These are phyloP conservation scores for Borealophlyctis nickersoniae DNA, from an alignment of 192 early-diverging fungal genomes.

Conservation along the genomic window DNA sequence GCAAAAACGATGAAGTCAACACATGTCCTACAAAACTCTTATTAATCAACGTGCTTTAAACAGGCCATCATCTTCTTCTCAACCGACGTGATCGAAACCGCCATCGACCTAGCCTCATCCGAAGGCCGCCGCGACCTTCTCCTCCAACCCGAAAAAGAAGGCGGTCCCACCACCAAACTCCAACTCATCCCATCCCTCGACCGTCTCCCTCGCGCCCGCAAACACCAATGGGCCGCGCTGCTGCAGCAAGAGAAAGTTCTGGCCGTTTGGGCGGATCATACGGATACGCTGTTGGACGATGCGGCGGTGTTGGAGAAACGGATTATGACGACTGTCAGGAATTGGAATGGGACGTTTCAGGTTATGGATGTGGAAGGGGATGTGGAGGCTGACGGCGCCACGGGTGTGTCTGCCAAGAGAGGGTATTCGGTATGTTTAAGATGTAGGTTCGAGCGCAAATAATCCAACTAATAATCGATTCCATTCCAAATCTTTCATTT, in stretches of 20 bases:
- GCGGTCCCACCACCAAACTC: neutral
- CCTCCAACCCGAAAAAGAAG: neutral
- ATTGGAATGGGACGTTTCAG: too few species aligned
- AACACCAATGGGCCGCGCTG: neutral
- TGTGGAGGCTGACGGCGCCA: too few species aligned
- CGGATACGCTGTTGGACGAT: neutral
- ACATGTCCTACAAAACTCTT: too few species aligned
- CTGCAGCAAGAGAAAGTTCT: neutral
- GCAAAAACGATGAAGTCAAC: too few species aligned
- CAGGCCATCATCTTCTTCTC: neutral
- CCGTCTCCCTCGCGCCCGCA: neutral
- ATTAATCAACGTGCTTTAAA: neutral
- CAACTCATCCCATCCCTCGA: neutral
- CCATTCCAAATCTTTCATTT: too few species aligned
- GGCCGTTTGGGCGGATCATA: neutral
- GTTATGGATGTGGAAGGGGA: too few species aligned
- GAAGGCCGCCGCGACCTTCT: neutral
- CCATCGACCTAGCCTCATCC: neutral
- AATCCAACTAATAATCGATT: too few species aligned
- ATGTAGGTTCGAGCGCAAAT: too few species aligned
- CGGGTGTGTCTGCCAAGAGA: too few species aligned
- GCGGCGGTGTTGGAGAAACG: neutral
- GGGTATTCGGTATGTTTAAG: too few species aligned
- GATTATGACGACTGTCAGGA: neutral
- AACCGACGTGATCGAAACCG: neutral